These are phyloP conservation scores for Lithohypha guttulata DNA, from an alignment of 2,329 filamentous ascomycete species.

Conservation along the genomic window DNA sequence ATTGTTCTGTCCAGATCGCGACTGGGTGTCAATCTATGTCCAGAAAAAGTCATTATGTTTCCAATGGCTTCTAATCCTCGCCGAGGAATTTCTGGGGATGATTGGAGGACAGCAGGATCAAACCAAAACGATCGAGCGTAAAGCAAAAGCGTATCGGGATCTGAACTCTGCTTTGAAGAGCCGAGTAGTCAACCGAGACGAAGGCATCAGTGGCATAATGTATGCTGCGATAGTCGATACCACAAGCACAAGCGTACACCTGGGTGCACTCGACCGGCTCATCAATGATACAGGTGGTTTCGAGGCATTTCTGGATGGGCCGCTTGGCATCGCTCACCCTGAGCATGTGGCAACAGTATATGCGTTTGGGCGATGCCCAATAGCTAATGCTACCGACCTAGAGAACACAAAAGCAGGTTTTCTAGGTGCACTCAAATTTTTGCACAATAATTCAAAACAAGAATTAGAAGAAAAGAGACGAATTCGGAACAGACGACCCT, in stretches of 20 bases:
- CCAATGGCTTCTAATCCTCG: conserved; percentile 7
- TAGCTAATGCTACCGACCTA: neutral
- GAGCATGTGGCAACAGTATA: conserved; percentile 8
- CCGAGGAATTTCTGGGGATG: conserved; percentile 2
- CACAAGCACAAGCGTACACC: conserved; percentile 1
- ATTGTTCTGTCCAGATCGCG: conserved; percentile 8
- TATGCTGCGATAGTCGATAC: conserved; percentile 5
- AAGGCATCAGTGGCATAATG: conserved; percentile 9
- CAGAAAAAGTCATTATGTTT: conserved; percentile 6
- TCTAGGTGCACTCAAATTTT: neutral
- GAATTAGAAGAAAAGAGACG: conserved; percentile 6
- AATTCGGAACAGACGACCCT: neutral
- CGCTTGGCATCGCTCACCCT: conserved; percentile 7
- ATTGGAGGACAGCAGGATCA: conserved; percentile 3
- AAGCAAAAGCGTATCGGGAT: conserved; percentile 2
- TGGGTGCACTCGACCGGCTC: conserved; percentile 5
- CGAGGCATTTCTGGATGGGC: conserved; percentile 4
- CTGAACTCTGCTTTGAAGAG: conserved; percentile 1
- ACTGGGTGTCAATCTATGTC: conserved; percentile 8
- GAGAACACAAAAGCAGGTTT: conserved; percentile 1
- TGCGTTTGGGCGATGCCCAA: conserved; percentile 3
- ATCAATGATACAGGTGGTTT: conserved; percentile 7
- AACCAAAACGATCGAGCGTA: conserved; percentile 6
- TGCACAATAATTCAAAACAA: neutral
- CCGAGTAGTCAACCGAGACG: neutral